phyloP scores from a whole-genome alignment of 495 filamentous ascomycete genomes.

The Xylaria cubensis region DNA sequence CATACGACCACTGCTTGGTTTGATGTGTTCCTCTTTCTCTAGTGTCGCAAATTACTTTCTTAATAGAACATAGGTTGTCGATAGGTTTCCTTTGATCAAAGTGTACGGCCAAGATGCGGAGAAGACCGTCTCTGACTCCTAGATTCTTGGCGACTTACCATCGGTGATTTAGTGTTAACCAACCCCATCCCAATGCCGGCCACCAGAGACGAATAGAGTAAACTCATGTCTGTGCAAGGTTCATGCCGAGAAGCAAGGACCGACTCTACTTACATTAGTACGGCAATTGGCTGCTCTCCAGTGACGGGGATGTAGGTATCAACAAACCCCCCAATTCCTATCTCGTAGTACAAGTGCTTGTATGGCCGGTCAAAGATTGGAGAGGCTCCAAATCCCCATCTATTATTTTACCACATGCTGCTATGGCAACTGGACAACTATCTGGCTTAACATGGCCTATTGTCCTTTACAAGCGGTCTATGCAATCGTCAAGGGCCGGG shows the following conservation, averaged over 20 bases:
- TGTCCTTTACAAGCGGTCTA: neutral
- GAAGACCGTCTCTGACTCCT: conserved; percentile 9
- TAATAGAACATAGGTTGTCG: neutral
- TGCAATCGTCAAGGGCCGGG: no score
- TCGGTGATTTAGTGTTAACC: neutral
- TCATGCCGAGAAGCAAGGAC: neutral
- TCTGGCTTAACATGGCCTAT: neutral
- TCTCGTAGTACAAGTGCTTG: neutral
- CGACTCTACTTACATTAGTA: neutral
- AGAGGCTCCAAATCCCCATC: neutral
- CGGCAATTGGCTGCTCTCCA: neutral
- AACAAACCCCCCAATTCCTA: neutral
- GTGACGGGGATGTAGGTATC: neutral
- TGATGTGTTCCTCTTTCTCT: neutral
- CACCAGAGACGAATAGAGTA: neutral
- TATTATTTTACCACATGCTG: neutral
- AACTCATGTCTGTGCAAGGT: neutral
- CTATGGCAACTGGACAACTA: neutral
- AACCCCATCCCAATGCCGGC: neutral
- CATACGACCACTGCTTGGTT: neutral
- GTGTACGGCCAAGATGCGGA: neutral
- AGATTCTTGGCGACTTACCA: neutral
- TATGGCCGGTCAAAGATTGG: neutral
- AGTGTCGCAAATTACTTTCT: neutral
- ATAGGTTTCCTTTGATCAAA: neutral